phyloP scores from a whole-genome alignment of 495 filamentous ascomycete genomes.

The Aspergillus sparsus region DNA sequence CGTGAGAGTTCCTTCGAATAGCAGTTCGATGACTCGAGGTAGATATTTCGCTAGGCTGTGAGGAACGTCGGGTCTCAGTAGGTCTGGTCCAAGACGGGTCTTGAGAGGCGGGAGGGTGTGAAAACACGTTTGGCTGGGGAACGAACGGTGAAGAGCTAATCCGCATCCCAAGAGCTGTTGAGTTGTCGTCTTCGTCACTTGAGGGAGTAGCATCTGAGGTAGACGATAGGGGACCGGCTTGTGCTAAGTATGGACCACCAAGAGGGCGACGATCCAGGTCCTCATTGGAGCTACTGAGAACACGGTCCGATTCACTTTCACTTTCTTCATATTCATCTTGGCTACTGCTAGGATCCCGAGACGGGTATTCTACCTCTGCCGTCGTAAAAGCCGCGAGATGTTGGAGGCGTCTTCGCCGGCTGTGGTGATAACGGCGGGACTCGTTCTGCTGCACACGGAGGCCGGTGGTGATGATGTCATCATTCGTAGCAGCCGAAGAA shows the following conservation, averaged over 20 bases:
- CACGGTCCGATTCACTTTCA: slow-evolving; percentile 79
- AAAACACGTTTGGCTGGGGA: slow-evolving; percentile 87
- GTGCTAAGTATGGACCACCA: slow-evolving; percentile 26
- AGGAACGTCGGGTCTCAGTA: slow-evolving; percentile 42
- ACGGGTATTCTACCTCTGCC: slow-evolving; percentile 52
- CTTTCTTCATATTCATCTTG: slow-evolving; percentile 90
- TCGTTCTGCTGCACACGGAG: slow-evolving; percentile 67
- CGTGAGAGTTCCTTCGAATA: slow-evolving; percentile 41
- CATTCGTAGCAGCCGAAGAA: slow-evolving; percentile 72
- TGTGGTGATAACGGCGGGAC: slow-evolving; percentile 36
- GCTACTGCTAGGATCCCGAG: slow-evolving; percentile 61
- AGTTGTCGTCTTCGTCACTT: slow-evolving; percentile 73
- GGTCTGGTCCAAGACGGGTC: slow-evolving; percentile 51
- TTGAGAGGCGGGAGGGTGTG: slow-evolving; percentile 70
- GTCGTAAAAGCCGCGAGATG: slow-evolving; percentile 47
- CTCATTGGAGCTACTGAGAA: slow-evolving; percentile 85
- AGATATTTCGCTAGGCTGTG: slow-evolving; percentile 41
- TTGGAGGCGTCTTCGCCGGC: slow-evolving; percentile 57
- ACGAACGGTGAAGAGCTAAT: slow-evolving; percentile 65
- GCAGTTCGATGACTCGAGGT: slow-evolving; percentile 41
- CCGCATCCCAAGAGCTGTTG: slow-evolving; percentile 73
- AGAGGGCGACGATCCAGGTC: slow-evolving; percentile 50
- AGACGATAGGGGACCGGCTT: slow-evolving; percentile 32
- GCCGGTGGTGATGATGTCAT: slow-evolving; percentile 86
- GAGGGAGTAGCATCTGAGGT: slow-evolving; percentile 49